Evolutionary conservation across 2,329 filamentous ascomycete genomes (phyloP).

Genomic region (Neocucurbitaria cava): DNA sequence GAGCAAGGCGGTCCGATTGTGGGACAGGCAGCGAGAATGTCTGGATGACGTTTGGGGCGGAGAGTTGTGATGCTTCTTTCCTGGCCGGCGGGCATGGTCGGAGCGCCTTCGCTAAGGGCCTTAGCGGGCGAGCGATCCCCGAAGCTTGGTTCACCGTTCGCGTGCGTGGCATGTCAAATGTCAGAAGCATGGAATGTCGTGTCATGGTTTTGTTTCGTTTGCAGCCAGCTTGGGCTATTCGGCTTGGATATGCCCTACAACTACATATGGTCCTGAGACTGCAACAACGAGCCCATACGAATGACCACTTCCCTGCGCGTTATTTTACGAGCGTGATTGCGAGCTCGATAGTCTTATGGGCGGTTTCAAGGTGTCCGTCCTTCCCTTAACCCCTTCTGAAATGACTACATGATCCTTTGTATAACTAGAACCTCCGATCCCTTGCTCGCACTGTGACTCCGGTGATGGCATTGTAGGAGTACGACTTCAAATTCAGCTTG

Average conservation of each 20-base stretch:
- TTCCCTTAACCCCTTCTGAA: neutral
- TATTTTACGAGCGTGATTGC: neutral
- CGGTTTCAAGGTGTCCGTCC: neutral
- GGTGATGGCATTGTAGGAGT: neutral
- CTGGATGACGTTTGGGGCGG: conserved; percentile 45
- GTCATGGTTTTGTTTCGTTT: neutral
- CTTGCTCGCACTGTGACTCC: neutral
- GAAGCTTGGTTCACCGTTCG: conserved; percentile 2
- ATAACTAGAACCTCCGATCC: neutral
- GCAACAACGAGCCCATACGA: neutral
- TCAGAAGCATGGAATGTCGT: neutral
- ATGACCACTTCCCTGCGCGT: neutral
- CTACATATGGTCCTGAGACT: neutral
- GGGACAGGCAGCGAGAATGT: conserved; percentile 35
- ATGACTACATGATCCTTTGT: neutral
- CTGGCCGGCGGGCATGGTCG: conserved; percentile 25
- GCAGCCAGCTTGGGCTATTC: neutral
- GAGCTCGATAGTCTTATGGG: neutral
- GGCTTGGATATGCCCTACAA: neutral
- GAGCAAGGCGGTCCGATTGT: conserved; percentile 15
- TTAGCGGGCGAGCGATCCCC: conserved; percentile 14
- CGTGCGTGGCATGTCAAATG: neutral
- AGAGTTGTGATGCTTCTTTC: conserved; percentile 30
- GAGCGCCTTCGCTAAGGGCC: conserved; percentile 28
- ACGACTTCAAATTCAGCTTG: neutral